Evolutionary conservation across 768 basidiomycete species (phyloP).

Genomic region (Boletus pseudopeckii): DNA sequence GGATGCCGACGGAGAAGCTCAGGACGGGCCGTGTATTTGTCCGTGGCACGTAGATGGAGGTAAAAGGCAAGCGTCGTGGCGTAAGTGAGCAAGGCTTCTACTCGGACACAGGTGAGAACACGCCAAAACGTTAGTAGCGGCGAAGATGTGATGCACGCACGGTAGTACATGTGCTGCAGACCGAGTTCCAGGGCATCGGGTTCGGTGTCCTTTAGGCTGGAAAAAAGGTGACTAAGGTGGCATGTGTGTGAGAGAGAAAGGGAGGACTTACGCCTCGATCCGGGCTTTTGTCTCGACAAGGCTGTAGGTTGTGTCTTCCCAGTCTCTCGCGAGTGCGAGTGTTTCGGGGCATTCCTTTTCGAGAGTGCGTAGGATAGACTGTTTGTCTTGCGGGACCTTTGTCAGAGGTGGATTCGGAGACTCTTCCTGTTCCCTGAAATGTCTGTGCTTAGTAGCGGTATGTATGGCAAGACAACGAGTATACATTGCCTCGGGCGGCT

Average conservation of each 20-base stretch:
- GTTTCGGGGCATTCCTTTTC: slow-evolving; percentile 77
- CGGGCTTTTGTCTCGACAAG: slow-evolving; percentile 52
- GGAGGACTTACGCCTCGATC: slow-evolving; percentile 48
- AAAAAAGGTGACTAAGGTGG: neutral
- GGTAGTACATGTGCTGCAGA: slow-evolving; percentile 83
- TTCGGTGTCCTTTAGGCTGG: slow-evolving; percentile 47
- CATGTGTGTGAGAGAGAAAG: neutral
- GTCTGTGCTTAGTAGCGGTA: slow-evolving; percentile 2
- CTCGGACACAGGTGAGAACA: slow-evolving; percentile 1
- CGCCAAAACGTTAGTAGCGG: neutral
- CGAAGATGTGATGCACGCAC: slow-evolving; percentile 46
- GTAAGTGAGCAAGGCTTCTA: slow-evolving; percentile 90
- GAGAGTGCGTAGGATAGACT: slow-evolving; percentile 57
- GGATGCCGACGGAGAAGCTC: slow-evolving; percentile 66
- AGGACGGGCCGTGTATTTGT: slow-evolving; percentile 59
- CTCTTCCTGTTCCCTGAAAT: slow-evolving; percentile 17
- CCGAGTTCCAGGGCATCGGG: slow-evolving; percentile 58
- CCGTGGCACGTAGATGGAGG: slow-evolving; percentile 74
- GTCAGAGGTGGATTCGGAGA: neutral
- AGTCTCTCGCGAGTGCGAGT: slow-evolving; percentile 77
- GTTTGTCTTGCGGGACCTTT: slow-evolving; percentile 53
- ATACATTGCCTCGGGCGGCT: slow-evolving; percentile 30
- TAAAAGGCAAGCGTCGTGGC: slow-evolving; percentile 90
- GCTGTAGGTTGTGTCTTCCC: slow-evolving; percentile 64
- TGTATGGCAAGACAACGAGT: neutral